Evolutionary conservation across 2,329 filamentous ascomycete genomes (phyloP), one percentile per base, ranked within the genome.

Genomic region (Colletotrichum sp.): DNA sequence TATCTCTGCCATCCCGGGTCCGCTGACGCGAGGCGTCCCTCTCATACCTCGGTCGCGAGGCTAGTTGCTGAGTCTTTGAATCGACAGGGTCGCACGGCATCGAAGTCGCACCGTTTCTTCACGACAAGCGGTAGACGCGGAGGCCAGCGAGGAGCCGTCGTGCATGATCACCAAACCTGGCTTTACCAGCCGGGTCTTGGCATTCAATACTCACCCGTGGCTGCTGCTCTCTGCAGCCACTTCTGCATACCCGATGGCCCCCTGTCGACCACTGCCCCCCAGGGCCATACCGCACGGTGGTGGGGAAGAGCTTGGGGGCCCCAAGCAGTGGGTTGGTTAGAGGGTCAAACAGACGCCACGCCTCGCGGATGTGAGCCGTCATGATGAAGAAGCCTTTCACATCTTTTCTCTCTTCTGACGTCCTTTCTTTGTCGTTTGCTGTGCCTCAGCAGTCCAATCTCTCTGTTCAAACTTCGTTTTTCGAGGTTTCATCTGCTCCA

Each of bases 401-500:
- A 21, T 56, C 26, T 72, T 72, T 66, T 26, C 55, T 60, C 55
- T 52, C 69, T 62, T 28, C 26, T 30, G 10, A 30, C n/a, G n/a
- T 38, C 18, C 70, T 73, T 75, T 73, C 70, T 65, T 73, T 75
- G 64, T 73, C 32, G 34, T 72, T 73, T 34, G 36, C 58, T 16
- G 34, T 75, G n/a, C 70, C 62, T 38, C 43, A 38, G 36, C 58
- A 58, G 70, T 60, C 28, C 62, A 38, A 58, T 43, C 28, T 75
- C 58, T 32, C 48, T 32, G 32, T 48, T 34, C 36, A 28, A 30
- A 65, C 32, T 75, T 75, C 70, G 70, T 73, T 75, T 71, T 75
- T 73, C 32, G 62, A 73, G 66, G 73, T 75, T 75, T 75, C 73
- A 75, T 68, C 38, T 26, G 60, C 73, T 75, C 70, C 73, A 75